These are phyloP conservation scores for Ballota nigra DNA, from an alignment of 257 asterid genomes.

Conservation along the genomic window DNA sequence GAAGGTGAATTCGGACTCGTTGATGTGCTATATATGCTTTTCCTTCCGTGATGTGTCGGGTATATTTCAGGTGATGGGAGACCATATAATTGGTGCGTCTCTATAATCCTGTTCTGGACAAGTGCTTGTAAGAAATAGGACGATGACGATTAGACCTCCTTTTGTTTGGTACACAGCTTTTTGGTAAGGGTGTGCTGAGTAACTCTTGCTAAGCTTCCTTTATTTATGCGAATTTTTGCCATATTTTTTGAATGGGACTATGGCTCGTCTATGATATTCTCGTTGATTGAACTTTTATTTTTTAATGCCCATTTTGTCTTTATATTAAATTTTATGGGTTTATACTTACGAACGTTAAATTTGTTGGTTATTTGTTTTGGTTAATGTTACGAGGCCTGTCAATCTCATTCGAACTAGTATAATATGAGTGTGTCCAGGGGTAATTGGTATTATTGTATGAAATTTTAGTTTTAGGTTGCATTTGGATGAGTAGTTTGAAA, in stretches of 20 bases:
- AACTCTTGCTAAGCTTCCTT: not conserved
- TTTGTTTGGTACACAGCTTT: not conserved
- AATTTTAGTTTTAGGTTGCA: too few species aligned
- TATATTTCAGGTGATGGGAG: not conserved
- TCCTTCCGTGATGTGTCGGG: not conserved
- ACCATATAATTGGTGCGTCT: not conserved
- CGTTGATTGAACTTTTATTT: not conserved
- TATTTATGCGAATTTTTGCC: not conserved
- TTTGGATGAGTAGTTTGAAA: too few species aligned
- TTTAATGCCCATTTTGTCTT: not conserved
- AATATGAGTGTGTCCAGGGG: too few species aligned
- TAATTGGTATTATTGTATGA: too few species aligned
- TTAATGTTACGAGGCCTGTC: too few species aligned
- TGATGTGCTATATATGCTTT: not conserved
- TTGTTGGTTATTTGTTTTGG: not conserved
- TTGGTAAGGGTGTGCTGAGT: not conserved
- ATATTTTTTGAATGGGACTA: not conserved
- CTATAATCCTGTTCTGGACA: slow-evolving; percentile 20
- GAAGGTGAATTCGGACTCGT: not conserved
- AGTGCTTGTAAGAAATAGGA: slow-evolving; percentile 26
- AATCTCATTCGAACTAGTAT: too few species aligned
- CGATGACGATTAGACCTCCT: not conserved
- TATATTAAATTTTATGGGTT: too few species aligned
- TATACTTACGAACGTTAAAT: too few species aligned
- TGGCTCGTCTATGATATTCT: too few species aligned